Evolutionary conservation across 2,329 filamentous ascomycete species (phyloP).

Genomic region (Epichloe sibirici): DNA sequence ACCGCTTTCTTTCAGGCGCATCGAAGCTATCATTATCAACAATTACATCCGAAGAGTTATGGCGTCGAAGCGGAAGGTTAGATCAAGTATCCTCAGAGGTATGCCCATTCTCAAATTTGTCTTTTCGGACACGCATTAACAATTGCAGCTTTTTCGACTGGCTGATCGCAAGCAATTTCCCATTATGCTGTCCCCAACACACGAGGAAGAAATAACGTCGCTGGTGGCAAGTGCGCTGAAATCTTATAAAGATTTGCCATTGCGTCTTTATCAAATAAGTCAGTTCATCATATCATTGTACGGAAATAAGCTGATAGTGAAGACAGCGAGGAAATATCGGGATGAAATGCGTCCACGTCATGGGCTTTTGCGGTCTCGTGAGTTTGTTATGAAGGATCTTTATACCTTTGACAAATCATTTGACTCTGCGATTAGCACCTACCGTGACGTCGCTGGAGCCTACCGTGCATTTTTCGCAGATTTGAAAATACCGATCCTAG

Average conservation of each 20-base stretch:
- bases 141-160: conserved; percentile 60
- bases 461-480: conserved; percentile 73
- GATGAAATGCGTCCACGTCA: conserved; percentile 85
- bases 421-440: conserved; percentile 65
- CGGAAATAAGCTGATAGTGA: neutral
- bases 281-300: conserved; percentile 16
- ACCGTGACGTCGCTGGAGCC: conserved; percentile 57
- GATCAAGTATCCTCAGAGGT: conserved; percentile 62
- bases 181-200: conserved; percentile 78
- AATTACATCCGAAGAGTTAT: conserved; percentile 73
- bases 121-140: conserved; percentile 13
- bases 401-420: conserved; percentile 79
- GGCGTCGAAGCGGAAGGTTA: conserved; percentile 75
- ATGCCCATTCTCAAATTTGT: neutral
- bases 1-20: conserved; percentile 38
- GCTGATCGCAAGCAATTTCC: conserved; percentile 62
- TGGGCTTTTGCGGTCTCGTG: conserved; percentile 73
- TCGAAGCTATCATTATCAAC: conserved; percentile 75
- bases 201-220: conserved; percentile 90
- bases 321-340: conserved; percentile 73
- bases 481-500: conserved; percentile 68
- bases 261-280: conserved; percentile 87
- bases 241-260: conserved; percentile 76
- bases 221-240: conserved; percentile 61
- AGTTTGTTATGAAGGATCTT: conserved; percentile 97